phyloP scores from a whole-genome alignment of 2,329 filamentous ascomycete species.

The Hymenoscyphus infarciens region DNA sequence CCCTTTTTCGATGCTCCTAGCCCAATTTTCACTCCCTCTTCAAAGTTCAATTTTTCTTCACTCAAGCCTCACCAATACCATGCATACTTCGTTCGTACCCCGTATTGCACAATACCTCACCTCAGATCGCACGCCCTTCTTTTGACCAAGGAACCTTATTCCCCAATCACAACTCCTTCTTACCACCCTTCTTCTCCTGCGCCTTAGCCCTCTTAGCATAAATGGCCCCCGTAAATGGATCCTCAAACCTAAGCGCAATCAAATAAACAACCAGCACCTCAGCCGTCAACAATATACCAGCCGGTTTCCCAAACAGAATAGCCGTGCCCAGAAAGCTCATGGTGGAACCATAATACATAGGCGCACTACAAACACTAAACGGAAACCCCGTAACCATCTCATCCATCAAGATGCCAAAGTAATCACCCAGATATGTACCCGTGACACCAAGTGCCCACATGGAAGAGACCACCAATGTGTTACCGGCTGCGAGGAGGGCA shows the following conservation, averaged over 20 bases:
- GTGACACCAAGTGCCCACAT: conserved; percentile 93
- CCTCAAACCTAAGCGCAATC: conserved; percentile 80
- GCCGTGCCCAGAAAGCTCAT: conserved; percentile 89
- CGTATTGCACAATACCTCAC: conserved; percentile 4
- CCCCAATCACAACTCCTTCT: conserved; percentile 27
- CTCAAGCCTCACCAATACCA: neutral
- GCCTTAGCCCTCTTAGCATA: conserved; percentile 78
- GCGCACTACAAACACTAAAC: conserved; percentile 84
- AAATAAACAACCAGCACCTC: conserved; percentile 76
- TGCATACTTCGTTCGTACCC: neutral
- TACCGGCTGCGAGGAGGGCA: conserved; percentile 69
- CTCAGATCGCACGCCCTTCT: neutral
- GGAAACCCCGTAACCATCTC: conserved; percentile 91
- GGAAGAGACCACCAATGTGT: conserved; percentile 79
- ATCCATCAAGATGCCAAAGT: conserved; percentile 98
- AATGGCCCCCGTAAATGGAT: conserved; percentile 90
- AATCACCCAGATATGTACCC: conserved; percentile 95
- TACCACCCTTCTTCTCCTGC: conserved; percentile 38
- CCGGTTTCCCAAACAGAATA: conserved; percentile 80
- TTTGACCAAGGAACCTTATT: neutral
- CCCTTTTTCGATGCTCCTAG: conserved; percentile 16
- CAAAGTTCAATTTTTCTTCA: conserved; percentile 1
- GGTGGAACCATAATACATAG: conserved; percentile 96
- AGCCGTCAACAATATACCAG: conserved; percentile 71
- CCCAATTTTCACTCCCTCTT: conserved; percentile 2